Base-by-base conservation (phyloP, 2,329 filamentous ascomycete genomes). In the Exutisphaerella laricina region DNA sequence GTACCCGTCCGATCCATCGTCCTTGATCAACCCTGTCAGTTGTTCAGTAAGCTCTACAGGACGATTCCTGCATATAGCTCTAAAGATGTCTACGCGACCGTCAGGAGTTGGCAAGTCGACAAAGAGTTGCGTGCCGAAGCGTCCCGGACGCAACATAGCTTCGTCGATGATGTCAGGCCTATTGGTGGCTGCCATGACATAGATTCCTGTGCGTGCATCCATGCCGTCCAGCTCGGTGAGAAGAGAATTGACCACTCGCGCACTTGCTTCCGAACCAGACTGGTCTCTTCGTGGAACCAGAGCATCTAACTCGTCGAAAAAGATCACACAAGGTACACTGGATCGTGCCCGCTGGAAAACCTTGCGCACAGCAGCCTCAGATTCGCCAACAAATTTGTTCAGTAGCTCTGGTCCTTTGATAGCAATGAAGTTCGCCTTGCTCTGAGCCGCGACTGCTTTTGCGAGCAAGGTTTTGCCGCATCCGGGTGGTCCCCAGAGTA, bases 341-440 rank as follows among this genome's bases (percentile, higher is more conserved):
- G 85, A 85, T 39, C 89, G 79, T 1, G 92, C 92, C 12, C 90
- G 83, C 51, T 82, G 79, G 66, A 98, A 98, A 0, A 97, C 84
- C 62, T 94, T 88, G 16, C 92, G 82, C 1, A 98, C 85, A 0
- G 89, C 87, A 8, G 90, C 84, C 68, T 98, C 92, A 5, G 87
- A 94, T 66, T 98, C 92, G 54, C 92, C 92, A 7, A 98, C 89
- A 62, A 90, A 98, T 61, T 97, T 98, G 72, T 97, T 97, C 33
- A 98, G 77, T 7, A 98, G 73, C 63, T 98, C 92, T 0, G 92
- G 92, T 0, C 92, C 92, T 66, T 96, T 96, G 67, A 98, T 88
- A 39, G 88, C 88, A 66, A 98, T 98, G 71, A 98, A 98, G 66
- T 95, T 97, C 35, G 92, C 92, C 63, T 90, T 88, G 5, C 85